Percentiles rank a stretch among this genome's conserved stretches.
Evolutionary conservation across 495 filamentous ascomycete genomes (phyloP).

Genomic region (Echria macrotheca): DNA sequence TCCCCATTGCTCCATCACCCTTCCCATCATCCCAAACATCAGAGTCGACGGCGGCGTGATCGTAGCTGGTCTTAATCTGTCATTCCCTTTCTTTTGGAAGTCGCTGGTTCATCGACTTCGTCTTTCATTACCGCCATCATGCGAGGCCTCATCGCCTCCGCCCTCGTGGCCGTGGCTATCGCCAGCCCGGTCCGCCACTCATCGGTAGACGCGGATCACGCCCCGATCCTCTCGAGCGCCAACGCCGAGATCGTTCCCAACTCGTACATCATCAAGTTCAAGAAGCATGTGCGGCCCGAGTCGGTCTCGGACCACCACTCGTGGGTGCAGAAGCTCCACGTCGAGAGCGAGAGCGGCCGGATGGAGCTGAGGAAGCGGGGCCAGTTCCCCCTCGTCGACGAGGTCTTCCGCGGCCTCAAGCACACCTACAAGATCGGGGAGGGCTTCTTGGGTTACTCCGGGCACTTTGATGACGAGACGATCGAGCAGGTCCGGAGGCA

Average conservation of each 20-base stretch:
- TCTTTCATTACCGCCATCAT: conserved; percentile 48
- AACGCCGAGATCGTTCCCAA: conserved; percentile 73
- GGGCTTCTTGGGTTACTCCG: conserved; percentile 82
- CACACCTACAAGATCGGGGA: conserved; percentile 90
- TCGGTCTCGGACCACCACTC: conserved; percentile 70
- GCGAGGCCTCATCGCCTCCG: conserved; percentile 66
- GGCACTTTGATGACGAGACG: conserved; percentile 88
- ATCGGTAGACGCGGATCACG: conserved; percentile 78
- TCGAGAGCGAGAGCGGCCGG: conserved; percentile 50
- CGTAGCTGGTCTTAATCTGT: conserved; percentile 21
- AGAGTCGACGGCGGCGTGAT: no score
- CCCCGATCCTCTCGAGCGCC: conserved; percentile 78
- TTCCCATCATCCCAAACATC: no score
- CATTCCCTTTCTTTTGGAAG: conserved; percentile 23
- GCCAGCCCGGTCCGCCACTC: conserved; percentile 71
- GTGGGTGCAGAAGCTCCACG: conserved; percentile 87
- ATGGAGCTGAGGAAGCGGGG: conserved; percentile 86
- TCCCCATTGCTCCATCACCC: no score
- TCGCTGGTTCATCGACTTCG: conserved; percentile 41
- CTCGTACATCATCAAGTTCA: conserved; percentile 97
- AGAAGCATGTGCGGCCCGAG: conserved; percentile 74
- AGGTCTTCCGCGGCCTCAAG: conserved; percentile 80
- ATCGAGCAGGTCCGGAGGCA: conserved; percentile 93
- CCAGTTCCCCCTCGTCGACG: conserved; percentile 63
- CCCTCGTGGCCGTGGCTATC: conserved; percentile 59